Base-by-base conservation (phyloP, 2,329 filamentous ascomycete genomes). In the Xylariaceae sp. region DNA sequence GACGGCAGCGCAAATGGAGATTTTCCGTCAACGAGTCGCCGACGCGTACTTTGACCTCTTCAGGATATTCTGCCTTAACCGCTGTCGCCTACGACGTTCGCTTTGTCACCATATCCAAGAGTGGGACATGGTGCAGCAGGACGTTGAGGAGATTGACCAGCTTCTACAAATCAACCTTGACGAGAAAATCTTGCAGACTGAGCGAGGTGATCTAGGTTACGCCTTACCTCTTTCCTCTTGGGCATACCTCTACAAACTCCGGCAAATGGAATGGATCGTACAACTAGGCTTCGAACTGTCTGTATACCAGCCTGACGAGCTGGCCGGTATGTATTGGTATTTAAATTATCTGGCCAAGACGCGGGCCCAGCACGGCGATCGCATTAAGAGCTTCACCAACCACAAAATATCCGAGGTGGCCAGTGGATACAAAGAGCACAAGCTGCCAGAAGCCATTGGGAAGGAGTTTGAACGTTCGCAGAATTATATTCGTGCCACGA, bases 221-320 rank as follows among this genome's bases (percentile, higher is more conserved):
- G 74, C 83, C 0, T 84, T 87, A 39, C 83, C 89, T 0, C 72
- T 97, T 1, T 89, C 87, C 1, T 89, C 86, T 3, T 98, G 93
- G 93, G 79, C 83, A 0, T 94, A 91, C 55, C 78, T 90, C 45
- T 87, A 95, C 64, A 97, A 96, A 63, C 74, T 96, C n/a, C 79
- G 78, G 22, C 80, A 91, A 56, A 88, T 96, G 75, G 85, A 91
- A 59, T 85, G 83, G 72, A 84, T 94, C 34, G 75, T 96, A 13
- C 87, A 96, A 58, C 79, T 96, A 24, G 93, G 94, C 11, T 97
- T 98, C 62, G 93, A 98, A 64, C 81, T 96, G 11, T 84, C 91
- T 33, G 79, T 95, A 9, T 97, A 97, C 63, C 82, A 91, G 39
- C 75, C 81, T 0, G 85, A 95, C 61, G 93, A 98, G 62, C 73